Conservation (phyloP, 2,329 filamentous ascomycete species). For the Sporothrix phasma region DNA sequence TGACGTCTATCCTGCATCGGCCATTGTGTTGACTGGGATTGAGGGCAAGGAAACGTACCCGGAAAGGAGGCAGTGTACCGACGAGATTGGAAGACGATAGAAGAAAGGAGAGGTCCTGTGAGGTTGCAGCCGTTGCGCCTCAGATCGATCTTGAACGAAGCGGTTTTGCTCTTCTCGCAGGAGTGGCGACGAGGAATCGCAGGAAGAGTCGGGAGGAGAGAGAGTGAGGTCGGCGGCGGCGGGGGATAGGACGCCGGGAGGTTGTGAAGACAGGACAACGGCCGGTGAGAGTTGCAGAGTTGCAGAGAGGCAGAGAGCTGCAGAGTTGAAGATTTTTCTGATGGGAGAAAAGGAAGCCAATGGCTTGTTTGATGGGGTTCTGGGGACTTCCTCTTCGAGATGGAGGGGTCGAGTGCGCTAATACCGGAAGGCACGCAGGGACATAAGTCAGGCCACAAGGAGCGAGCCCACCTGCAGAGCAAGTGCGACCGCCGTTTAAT, state of each 20-base stretch:
- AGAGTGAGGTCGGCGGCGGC: not conserved
- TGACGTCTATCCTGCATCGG: not conserved
- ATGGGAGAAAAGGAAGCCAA: not conserved
- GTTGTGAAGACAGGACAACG: not conserved
- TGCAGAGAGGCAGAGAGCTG: not conserved
- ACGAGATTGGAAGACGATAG: not conserved
- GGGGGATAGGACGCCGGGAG: not conserved
- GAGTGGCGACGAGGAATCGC: not conserved
- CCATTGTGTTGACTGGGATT: not conserved
- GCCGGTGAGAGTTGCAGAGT: not conserved
- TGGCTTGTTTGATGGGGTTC: not conserved
- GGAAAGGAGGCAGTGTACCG: not conserved
- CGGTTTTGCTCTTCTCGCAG: not conserved
- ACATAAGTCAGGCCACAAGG: not conserved
- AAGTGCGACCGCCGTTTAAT: not conserved
- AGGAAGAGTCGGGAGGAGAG: not conserved
- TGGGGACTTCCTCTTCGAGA: constrained; percentile 5
- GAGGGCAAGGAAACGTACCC: not conserved
- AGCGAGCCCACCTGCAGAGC: not conserved
- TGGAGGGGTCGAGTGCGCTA: constrained; percentile 12
- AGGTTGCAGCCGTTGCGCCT: not conserved
- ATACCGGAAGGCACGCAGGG: constrained; percentile 5
- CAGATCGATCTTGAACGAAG: not conserved
- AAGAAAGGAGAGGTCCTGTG: not conserved
- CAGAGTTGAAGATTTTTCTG: constrained; percentile 3